Base-by-base conservation (phyloP, 176 grass and related monocot species). In the Calamus simplicifolius region DNA sequence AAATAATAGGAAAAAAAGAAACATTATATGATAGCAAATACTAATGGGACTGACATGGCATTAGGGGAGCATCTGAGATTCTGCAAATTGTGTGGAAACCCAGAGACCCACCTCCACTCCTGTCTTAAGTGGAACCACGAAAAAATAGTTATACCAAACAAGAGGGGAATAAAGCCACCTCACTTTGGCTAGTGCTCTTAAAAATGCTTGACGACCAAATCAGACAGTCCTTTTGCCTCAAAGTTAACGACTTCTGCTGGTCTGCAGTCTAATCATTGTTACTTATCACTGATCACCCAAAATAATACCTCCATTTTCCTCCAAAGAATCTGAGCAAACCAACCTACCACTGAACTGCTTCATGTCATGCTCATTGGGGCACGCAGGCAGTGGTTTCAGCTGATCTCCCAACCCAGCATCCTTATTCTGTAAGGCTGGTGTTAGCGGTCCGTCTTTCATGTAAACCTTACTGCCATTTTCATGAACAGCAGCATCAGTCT, bases 41-140 rank as follows among this genome's bases (percentile, higher is more conserved):
- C 56, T 58, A 29, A 58, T 58, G 25, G 25, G 49, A 73, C 27
- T 72, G 72, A 28, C 49, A 88, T 91, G 87, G 87, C 69, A 67
- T 29, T 60, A 87, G 81, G 79, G 78, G 56, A 51, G 63, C 84
- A 79, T 83, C 84, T 89, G 84, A 73, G 76, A 68, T 75, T 81
- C 84, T 77, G 74, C 78, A 82, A 85, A 85, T 85, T 82, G 75
- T 85, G 81, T 80, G 77, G 87, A 93, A 85, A 73, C 79, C 76
- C 81, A 89, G 93, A 98, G 66, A 69, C 76, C 75, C 75, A 66
- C 87, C 78, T 85, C 84, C 76, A 84, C 74, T 75, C 64, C 54
- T 77, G 50, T 71, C 57, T 57, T 71, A 28, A 49, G 48, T 29
- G 81, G 73, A 71, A 67, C 81, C 88, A 88, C 55, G 62, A 58